phyloP scores from a whole-genome alignment of 2,329 filamentous ascomycete genomes.

The Xylariaceae sp. region DNA sequence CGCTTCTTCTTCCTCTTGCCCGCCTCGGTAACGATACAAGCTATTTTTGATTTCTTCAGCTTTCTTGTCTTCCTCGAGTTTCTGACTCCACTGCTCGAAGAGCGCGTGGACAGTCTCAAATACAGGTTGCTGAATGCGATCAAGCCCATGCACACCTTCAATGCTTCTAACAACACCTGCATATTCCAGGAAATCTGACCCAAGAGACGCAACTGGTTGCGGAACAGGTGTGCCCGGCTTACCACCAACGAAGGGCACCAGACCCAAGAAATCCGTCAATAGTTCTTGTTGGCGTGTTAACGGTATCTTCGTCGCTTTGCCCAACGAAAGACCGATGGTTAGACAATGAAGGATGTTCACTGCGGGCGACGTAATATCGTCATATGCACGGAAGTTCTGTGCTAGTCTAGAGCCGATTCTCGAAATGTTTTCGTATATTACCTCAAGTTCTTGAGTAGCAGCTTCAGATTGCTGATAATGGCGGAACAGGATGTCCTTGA shows the following conservation, averaged over 20 bases:
- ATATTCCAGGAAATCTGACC: slow-evolving; percentile 48
- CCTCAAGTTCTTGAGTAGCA: slow-evolving; percentile 42
- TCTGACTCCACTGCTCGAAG: slow-evolving; percentile 74
- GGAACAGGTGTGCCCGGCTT: slow-evolving; percentile 28
- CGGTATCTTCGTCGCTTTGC: slow-evolving; percentile 39
- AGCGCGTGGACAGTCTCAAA: slow-evolving; percentile 65
- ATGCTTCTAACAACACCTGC: slow-evolving; percentile 42
- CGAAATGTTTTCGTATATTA: slow-evolving; percentile 53
- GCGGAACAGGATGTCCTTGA: slow-evolving; percentile 37
- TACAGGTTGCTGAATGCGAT: slow-evolving; percentile 47
- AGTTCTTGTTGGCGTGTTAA: slow-evolving; percentile 9
- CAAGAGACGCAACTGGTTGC: slow-evolving; percentile 28
- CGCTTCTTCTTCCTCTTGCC: slow-evolving; percentile 69
- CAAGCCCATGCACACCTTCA: slow-evolving; percentile 42
- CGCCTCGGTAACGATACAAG: slow-evolving; percentile 78
- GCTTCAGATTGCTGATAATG: slow-evolving; percentile 31
- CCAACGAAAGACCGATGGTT: slow-evolving; percentile 66
- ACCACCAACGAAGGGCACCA: slow-evolving; percentile 55
- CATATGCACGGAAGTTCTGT: slow-evolving; percentile 69
- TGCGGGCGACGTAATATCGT: slow-evolving; percentile 75
- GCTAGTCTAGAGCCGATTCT: slow-evolving; percentile 67
- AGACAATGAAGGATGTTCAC: slow-evolving; percentile 76
- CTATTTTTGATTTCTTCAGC: slow-evolving; percentile 68
- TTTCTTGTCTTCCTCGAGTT: slow-evolving; percentile 69
- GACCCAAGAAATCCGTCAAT: slow-evolving; percentile 37